phyloP scores from a whole-genome alignment of 768 basidiomycete genomes.

The Rubroboletus pulcherrimus region DNA sequence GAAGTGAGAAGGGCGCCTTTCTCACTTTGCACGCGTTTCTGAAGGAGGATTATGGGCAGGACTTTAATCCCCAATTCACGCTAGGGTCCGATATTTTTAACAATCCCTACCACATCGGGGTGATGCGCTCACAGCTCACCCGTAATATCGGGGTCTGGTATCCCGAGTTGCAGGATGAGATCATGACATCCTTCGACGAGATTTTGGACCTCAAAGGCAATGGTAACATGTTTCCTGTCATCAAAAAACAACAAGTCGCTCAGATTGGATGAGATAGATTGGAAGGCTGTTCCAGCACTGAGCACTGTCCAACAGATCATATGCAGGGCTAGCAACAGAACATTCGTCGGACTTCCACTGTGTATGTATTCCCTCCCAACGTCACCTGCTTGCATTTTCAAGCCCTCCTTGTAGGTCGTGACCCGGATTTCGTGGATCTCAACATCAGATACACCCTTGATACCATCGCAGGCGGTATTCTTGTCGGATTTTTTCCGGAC shows the following conservation, averaged over 20 bases:
- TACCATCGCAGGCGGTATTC: conserved; percentile 14
- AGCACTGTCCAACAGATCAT: conserved; percentile 34
- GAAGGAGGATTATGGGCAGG: conserved; percentile 21
- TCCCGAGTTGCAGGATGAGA: conserved; percentile 42
- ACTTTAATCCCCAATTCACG: conserved; percentile 35
- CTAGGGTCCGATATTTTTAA: conserved; percentile 28
- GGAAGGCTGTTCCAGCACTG: conserved; percentile 32
- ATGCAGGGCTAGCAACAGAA: conserved; percentile 39
- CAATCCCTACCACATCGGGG: conserved; percentile 26
- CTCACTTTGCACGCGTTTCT: neutral
- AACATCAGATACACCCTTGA: conserved; percentile 29
- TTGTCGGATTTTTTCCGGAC: conserved; percentile 31
- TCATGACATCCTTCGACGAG: conserved; percentile 37
- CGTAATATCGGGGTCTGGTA: conserved; percentile 37
- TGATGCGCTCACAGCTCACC: conserved; percentile 30
- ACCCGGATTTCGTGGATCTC: conserved; percentile 32
- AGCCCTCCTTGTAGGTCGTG: conserved; percentile 31
- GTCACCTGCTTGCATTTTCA: neutral
- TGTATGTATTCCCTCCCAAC: conserved; percentile 27
- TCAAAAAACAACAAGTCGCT: no score
- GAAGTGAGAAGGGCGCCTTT: conserved; percentile 26
- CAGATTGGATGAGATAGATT: conserved; percentile 29
- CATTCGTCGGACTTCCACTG: conserved; percentile 47
- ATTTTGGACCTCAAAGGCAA: conserved; percentile 23
- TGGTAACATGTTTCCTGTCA: conserved; percentile 2